phyloP scores from a whole-genome alignment of 2,329 filamentous ascomycete genomes.

The Onygenales sp. region DNA sequence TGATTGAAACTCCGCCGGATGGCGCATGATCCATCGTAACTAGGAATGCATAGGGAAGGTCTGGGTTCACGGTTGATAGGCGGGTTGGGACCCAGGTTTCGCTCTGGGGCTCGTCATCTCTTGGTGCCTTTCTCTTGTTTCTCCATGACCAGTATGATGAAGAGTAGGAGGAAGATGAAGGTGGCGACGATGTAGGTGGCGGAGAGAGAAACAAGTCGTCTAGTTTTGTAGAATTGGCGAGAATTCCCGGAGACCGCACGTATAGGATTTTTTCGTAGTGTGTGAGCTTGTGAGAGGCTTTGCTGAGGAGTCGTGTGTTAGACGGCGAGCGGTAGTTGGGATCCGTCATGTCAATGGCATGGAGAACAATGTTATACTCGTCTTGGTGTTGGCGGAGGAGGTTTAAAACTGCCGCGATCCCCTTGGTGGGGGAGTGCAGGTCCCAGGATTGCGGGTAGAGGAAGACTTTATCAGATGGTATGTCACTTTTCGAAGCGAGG shows the following conservation, averaged over 20 bases:
- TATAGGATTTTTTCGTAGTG: conserved; percentile 37
- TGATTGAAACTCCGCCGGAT: conserved; percentile 2
- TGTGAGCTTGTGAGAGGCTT: conserved; percentile 28
- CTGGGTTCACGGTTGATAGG: not conserved
- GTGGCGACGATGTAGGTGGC: not conserved
- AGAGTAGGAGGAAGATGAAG: not conserved
- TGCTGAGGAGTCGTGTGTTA: conserved; percentile 8
- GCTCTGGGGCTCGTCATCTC: not conserved
- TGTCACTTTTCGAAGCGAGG: conserved; percentile 24
- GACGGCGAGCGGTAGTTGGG: conserved; percentile 6
- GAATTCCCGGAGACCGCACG: conserved; percentile 31
- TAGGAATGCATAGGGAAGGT: conserved; percentile 9
- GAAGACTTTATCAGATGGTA: conserved; percentile 32
- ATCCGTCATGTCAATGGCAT: conserved; percentile 31
- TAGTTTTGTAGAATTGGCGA: conserved; percentile 28
- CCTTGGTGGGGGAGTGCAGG: conserved; percentile 15
- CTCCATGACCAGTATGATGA: not conserved
- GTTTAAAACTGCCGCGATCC: conserved; percentile 24
- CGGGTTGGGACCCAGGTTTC: conserved; percentile 7
- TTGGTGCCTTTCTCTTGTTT: not conserved
- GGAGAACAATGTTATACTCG: conserved; percentile 31
- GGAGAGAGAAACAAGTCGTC: conserved; percentile 28
- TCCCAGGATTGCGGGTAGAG: conserved; percentile 40
- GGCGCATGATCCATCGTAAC: conserved; percentile 2
- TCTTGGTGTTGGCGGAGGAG: conserved; percentile 30